Conservation (phyloP, 179 eudicot genomes). For the Spinacia oleracea region DNA sequence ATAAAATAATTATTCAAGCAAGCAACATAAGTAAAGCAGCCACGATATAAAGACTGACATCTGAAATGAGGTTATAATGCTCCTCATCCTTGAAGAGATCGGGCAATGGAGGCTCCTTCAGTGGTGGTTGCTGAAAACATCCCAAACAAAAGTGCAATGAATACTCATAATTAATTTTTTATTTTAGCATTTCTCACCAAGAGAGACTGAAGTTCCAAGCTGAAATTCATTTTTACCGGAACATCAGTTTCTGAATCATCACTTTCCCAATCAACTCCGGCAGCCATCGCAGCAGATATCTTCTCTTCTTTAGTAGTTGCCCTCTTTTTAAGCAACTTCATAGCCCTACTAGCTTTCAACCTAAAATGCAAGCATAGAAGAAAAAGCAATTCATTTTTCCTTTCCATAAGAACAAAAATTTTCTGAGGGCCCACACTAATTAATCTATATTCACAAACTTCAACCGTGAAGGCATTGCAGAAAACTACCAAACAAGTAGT, state of each 20-base stretch:
- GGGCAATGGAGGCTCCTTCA: constrained; percentile 73
- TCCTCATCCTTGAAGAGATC: constrained; percentile 78
- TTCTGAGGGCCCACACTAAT: neutral
- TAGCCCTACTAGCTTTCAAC: constrained; percentile 71
- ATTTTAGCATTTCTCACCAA: neutral
- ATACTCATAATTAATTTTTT: no score
- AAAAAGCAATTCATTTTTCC: neutral
- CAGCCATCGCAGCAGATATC: constrained; percentile 76
- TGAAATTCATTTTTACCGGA: constrained; percentile 39
- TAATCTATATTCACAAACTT: constrained; percentile 6
- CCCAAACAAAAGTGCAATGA: constrained; percentile 15
- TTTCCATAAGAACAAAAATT: constrained; percentile 7
- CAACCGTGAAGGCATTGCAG: neutral
- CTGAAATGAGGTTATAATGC: constrained; percentile 63
- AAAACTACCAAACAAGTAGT: constrained; percentile 8
- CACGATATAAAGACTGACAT: constrained; percentile 49
- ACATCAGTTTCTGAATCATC: constrained; percentile 75
- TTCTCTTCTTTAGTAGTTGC: constrained; percentile 57
- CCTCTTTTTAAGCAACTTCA: constrained; percentile 57
- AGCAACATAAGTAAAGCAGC: constrained; percentile 12
- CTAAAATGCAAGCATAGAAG: constrained; percentile 34
- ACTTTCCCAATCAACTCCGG: constrained; percentile 81
- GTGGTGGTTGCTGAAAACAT: constrained; percentile 44
- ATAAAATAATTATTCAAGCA: no score
- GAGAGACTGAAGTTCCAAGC: neutral